A percentile compares a stretch with the other conserved stretches of the same genome.
Conservation (phyloP, 192 early-diverging fungal genomes). For the Thamnidium elegans region DNA sequence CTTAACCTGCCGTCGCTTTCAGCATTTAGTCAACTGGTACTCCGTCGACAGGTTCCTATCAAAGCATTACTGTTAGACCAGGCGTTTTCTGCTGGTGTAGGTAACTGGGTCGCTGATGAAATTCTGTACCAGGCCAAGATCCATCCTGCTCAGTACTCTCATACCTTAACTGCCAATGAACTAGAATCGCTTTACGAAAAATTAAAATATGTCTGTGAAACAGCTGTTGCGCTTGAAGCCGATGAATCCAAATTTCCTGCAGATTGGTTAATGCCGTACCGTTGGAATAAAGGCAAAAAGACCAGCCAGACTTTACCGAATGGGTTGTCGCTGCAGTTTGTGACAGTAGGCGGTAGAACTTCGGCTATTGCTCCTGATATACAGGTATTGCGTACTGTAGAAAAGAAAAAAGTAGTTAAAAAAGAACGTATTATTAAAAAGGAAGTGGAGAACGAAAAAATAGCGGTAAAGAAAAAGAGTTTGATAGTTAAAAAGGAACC, state of each 20-base stretch:
- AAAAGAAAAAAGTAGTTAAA: not conserved
- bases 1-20: slow-evolving; percentile 48
- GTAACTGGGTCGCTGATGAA: slow-evolving; percentile 89
- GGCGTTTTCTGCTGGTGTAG: slow-evolving; percentile 73
- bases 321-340: slow-evolving; percentile 61
- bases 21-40: slow-evolving; percentile 44
- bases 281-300: slow-evolving; percentile 67
- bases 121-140: slow-evolving; percentile 69
- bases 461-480: not conserved
- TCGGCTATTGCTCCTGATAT: not conserved
- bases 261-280: slow-evolving; percentile 76
- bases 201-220: slow-evolving; percentile 46
- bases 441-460: not conserved
- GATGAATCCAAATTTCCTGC: slow-evolving; percentile 63
- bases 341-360: slow-evolving; percentile 46
- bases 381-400: not conserved
- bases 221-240: slow-evolving; percentile 64
- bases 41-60: slow-evolving; percentile 49
- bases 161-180: slow-evolving; percentile 49
- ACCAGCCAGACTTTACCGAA: slow-evolving; percentile 44
- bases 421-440: not conserved
- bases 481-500: not conserved
- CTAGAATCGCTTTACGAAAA: slow-evolving; percentile 42
- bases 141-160: slow-evolving; percentile 60
- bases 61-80: slow-evolving; percentile 80